These are phyloP conservation scores for Oligophagozyma castellii DNA, from an alignment of 1,139 yeast species.

Conservation along the genomic window DNA sequence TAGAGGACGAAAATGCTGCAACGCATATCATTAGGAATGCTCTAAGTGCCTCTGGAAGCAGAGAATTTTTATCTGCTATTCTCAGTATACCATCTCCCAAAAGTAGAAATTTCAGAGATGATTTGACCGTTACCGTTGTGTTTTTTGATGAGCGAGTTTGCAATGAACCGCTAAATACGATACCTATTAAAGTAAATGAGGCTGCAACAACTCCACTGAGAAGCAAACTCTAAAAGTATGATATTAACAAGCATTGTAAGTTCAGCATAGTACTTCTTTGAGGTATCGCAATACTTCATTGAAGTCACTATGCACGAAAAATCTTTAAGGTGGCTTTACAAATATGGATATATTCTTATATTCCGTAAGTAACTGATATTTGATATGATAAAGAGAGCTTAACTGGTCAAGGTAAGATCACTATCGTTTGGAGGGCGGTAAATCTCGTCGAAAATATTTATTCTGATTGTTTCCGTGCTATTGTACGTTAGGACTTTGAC, in stretches of 20 bases:
- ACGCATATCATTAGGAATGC: constrained; percentile 93
- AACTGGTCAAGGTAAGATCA: not conserved
- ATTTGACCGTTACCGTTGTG: constrained; percentile 87
- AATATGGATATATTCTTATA: too few relatives aligned
- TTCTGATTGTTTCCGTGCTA: too few relatives aligned
- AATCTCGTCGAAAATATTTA: too few relatives aligned
- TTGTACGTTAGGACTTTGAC: too few relatives aligned
- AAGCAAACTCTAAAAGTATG: too few relatives aligned
- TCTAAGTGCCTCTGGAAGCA: constrained; percentile 73
- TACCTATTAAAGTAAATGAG: constrained; percentile 36
- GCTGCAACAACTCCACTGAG: constrained; percentile 42
- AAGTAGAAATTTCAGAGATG: constrained; percentile 88
- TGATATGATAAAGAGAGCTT: constrained; percentile 1
- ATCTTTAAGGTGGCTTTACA: too few relatives aligned
- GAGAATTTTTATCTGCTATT: constrained; percentile 76
- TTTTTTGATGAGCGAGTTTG: constrained; percentile 56
- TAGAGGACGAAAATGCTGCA: constrained; percentile 77
- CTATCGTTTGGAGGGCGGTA: not conserved
- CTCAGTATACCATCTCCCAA: constrained; percentile 90
- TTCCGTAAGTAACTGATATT: too few relatives aligned
- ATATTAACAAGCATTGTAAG: too few relatives aligned
- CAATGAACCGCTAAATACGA: constrained; percentile 33
- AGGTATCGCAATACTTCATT: too few relatives aligned
- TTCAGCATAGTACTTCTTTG: too few relatives aligned
- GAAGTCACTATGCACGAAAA: too few relatives aligned